phyloP scores from a whole-genome alignment of 306 rosid species.

The Prunus mume region DNA sequence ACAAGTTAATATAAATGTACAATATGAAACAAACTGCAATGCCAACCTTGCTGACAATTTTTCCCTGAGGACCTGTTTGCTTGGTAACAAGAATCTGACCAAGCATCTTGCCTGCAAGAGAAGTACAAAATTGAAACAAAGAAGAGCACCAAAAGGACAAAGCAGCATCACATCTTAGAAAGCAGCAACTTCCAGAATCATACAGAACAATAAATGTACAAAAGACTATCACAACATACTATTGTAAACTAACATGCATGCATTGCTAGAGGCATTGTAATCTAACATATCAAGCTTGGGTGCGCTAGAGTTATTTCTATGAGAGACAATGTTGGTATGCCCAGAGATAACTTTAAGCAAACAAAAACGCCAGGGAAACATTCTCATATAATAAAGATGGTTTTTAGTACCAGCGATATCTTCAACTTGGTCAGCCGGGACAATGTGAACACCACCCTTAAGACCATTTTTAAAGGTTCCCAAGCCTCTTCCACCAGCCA shows the following conservation, averaged over 20 bases:
- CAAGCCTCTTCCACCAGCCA: slow-evolving; percentile 98
- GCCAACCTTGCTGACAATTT: slow-evolving; percentile 88
- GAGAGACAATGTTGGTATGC: neutral
- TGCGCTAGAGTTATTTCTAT: neutral
- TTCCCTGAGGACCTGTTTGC: slow-evolving; percentile 95
- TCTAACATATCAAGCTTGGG: neutral
- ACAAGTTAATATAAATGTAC: neutral
- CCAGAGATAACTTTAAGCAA: neutral
- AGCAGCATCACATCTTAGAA: neutral
- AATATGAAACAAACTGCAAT: neutral
- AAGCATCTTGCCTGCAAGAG: slow-evolving; percentile 83
- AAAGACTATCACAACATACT: neutral
- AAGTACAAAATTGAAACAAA: neutral
- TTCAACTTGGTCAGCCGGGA: slow-evolving; percentile 75
- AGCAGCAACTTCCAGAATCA: neutral
- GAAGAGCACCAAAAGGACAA: neutral
- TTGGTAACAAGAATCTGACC: slow-evolving; percentile 97
- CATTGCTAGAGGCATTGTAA: neutral
- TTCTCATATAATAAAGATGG: slow-evolving; percentile 4
- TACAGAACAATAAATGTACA: neutral
- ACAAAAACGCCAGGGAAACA: neutral
- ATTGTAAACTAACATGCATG: neutral
- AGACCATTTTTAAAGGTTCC: slow-evolving; percentile 93
- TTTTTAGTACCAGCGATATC: slow-evolving; percentile 79
- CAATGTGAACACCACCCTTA: slow-evolving; percentile 96